Percentiles rank a stretch among this genome's conserved stretches.
Conservation (phyloP, 2,329 filamentous ascomycete species). For the Sordariomycetes sp. region DNA sequence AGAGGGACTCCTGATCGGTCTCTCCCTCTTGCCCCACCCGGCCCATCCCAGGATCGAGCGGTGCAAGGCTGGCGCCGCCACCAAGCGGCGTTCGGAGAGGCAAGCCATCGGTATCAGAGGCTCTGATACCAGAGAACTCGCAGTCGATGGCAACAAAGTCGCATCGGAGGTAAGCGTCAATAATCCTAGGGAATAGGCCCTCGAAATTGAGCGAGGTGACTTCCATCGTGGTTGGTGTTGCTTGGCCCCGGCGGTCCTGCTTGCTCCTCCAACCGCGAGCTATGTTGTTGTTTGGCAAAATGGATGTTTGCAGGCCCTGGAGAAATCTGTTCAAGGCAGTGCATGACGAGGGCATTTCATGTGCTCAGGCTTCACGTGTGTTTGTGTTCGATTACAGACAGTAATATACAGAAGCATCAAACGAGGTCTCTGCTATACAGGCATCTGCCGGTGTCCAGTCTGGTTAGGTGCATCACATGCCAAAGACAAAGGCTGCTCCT, state of each 20-base stretch:
- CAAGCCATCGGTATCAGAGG: not conserved
- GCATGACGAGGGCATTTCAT: too few relatives aligned
- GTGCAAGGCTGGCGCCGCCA: conserved; percentile 1
- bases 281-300: not conserved
- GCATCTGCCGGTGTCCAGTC: too few relatives aligned
- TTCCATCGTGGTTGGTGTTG: conserved; percentile 8
- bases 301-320: too few relatives aligned
- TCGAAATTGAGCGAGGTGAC: conserved; percentile 11
- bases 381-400: too few relatives aligned
- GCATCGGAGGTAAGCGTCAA: conserved; percentile 16
- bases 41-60: not conserved
- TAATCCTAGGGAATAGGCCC: conserved; percentile 15
- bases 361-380: too few relatives aligned
- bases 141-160: conserved; percentile 23
- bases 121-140: conserved; percentile 24
- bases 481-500: too few relatives aligned
- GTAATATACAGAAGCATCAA: too few relatives aligned
- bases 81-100: not conserved
- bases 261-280: not conserved
- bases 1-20: not conserved
- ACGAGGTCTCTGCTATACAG: too few relatives aligned
- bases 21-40: conserved; percentile 2
- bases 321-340: too few relatives aligned
- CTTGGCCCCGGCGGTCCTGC: not conserved
- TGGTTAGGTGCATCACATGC: too few relatives aligned